Percentiles rank a stretch among this genome's conserved stretches.
These are phyloP conservation scores for Phyllosticta citribraziliensis DNA, from an alignment of 2,329 filamentous ascomycete species.

Conservation along the genomic window DNA sequence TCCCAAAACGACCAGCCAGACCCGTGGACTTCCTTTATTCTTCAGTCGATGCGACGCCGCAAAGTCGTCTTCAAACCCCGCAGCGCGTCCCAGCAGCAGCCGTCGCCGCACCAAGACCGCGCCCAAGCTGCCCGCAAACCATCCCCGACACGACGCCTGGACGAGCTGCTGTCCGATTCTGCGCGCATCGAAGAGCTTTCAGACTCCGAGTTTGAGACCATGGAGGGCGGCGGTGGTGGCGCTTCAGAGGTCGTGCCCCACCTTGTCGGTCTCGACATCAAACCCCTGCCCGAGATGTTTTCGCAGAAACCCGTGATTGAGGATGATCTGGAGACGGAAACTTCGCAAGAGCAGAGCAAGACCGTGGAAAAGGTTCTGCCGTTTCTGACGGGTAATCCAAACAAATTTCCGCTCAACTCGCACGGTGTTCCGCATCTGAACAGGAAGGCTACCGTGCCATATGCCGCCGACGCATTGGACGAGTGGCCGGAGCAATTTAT, in stretches of 20 bases:
- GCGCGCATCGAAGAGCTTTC: conserved; percentile 28
- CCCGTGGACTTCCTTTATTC: conserved; percentile 7
- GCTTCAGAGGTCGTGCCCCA: background rate
- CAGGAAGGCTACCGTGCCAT: conserved; percentile 50
- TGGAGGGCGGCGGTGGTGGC: conserved; percentile 14
- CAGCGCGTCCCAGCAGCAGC: background rate
- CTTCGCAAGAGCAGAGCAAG: conserved; percentile 57
- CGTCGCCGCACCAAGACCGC: background rate
- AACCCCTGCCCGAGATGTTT: conserved; percentile 21
- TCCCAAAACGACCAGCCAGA: conserved; percentile 1
- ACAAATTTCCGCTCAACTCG: conserved; percentile 50
- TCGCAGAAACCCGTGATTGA: conserved; percentile 44
- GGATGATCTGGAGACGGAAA: conserved; percentile 58
- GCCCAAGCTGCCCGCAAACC: conserved; percentile 15
- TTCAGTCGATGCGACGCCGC: conserved; percentile 8
- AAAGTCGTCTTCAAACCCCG: conserved; percentile 4
- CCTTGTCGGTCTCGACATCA: conserved; percentile 9
- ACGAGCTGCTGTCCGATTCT: conserved; percentile 1
- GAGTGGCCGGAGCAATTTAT: conserved; percentile 61
- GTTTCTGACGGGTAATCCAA: conserved; percentile 48
- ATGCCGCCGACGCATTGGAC: conserved; percentile 46
- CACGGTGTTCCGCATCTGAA: conserved; percentile 68
- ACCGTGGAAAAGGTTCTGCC: conserved; percentile 61
- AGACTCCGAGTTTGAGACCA: conserved; percentile 29
- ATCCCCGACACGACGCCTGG: conserved; percentile 8